Evolutionary conservation across 768 basidiomycete genomes (phyloP).

Genomic region (Termitomyces eurrhizus): DNA sequence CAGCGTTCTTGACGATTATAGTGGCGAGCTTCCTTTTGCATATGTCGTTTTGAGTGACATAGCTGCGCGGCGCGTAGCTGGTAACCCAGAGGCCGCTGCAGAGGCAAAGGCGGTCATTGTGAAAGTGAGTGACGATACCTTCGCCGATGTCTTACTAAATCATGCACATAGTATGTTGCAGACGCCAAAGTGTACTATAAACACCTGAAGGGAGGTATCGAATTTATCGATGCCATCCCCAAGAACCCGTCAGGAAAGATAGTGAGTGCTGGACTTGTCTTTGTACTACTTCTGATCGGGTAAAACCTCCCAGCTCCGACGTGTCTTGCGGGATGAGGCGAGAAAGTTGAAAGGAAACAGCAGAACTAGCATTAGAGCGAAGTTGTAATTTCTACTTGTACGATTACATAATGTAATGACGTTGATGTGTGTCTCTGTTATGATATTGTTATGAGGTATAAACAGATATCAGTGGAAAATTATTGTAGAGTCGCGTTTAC

Average conservation of each 20-base stretch:
- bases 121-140: constrained; percentile 42
- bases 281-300: background rate
- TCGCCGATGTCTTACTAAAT: background rate
- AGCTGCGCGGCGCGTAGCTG: constrained; percentile 31
- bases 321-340: constrained; percentile 51
- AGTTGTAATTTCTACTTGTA: constrained; percentile 8
- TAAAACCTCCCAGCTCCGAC: constrained; percentile 33
- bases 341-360: constrained; percentile 17
- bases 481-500: background rate
- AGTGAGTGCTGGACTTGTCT: constrained; percentile 26
- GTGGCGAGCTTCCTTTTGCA: constrained; percentile 70
- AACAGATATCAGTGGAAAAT: background rate
- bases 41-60: constrained; percentile 54
- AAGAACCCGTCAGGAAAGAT: constrained; percentile 74
- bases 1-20: constrained; percentile 67
- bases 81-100: constrained; percentile 28
- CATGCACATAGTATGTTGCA: constrained; percentile 44
- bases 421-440: background rate
- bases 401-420: background rate
- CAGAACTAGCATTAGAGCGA: constrained; percentile 4
- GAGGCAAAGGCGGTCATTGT: constrained; percentile 42
- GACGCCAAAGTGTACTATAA: constrained; percentile 61
- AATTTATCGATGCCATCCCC: constrained; percentile 58
- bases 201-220: constrained; percentile 55
- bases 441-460: background rate